Percentiles rank a stretch among this genome's conserved stretches.
Conservation (phyloP, 306 rosid species). For the Citrullus colocynthis region DNA sequence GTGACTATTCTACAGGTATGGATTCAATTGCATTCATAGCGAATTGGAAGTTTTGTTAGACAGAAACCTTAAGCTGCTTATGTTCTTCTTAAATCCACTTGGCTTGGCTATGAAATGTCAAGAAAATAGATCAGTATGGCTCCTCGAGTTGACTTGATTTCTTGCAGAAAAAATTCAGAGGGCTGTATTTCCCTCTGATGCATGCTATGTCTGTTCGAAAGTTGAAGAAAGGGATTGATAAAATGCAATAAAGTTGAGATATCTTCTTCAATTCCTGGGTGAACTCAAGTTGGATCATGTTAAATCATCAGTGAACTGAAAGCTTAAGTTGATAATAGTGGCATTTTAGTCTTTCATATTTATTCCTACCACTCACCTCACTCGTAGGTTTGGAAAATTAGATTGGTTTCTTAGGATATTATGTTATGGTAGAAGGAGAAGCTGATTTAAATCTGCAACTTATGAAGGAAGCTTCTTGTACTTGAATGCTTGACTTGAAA, state of each 20-base stretch:
- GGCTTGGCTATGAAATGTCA: background rate
- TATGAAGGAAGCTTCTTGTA: background rate
- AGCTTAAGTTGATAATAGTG: background rate
- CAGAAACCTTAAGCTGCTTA: background rate
- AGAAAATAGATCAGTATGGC: background rate
- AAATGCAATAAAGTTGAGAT: background rate
- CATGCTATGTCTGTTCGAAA: background rate
- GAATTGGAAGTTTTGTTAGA: background rate
- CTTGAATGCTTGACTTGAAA: background rate
- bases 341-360: background rate
- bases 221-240: background rate
- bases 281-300: background rate
- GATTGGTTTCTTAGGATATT: background rate
- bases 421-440: background rate
- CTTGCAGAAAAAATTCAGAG: background rate
- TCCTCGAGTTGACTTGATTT: background rate
- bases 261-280: background rate
- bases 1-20: conserved; percentile 80
- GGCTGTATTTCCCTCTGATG: background rate
- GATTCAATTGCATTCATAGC: background rate
- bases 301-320: background rate
- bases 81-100: background rate
- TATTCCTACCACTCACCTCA: background rate
- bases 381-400: background rate
- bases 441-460: background rate